Percentiles rank a stretch among this genome's conserved stretches.
These are phyloP conservation scores for Oryza glumipatula DNA, from an alignment of 176 grass and related monocot genomes.

Conservation along the genomic window DNA sequence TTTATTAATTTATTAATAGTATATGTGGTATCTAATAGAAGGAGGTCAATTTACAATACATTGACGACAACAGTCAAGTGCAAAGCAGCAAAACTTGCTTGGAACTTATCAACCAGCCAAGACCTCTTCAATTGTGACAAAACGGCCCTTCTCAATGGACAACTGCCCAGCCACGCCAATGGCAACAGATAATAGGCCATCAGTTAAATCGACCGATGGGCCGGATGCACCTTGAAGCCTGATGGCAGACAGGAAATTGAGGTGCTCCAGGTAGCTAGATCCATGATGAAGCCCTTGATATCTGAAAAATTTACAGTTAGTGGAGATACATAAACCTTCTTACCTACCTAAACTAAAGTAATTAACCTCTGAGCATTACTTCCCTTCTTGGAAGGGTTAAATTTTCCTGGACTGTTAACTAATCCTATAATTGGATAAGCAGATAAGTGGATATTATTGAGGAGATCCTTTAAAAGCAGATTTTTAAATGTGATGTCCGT, in stretches of 20 bases:
- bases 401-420: not conserved
- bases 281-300: slow-evolving; percentile 95
- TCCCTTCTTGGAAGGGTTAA: not conserved
- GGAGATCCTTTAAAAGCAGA: not conserved
- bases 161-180: slow-evolving; percentile 74
- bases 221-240: slow-evolving; percentile 52
- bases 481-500: not conserved
- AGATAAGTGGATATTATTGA: not conserved
- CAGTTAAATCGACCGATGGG: slow-evolving; percentile 60
- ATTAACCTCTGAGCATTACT: not conserved
- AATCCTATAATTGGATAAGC: not conserved
- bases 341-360: not conserved
- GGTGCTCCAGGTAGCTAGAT: slow-evolving; percentile 92
- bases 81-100: not conserved
- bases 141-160: slow-evolving; percentile 70
- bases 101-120: slow-evolving; percentile 31
- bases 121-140: slow-evolving; percentile 80
- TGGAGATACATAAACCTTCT: slow-evolving; percentile 4
- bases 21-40: not conserved
- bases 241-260: slow-evolving; percentile 77
- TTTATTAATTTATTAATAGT: not conserved
- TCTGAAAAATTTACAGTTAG: slow-evolving; percentile 38
- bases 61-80: not conserved
- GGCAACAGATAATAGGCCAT: slow-evolving; percentile 77
- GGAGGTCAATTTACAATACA: slow-evolving; percentile 6